phyloP scores from a whole-genome alignment of 1,284 basidiomycete species.

The Naganishia cerealis region DNA sequence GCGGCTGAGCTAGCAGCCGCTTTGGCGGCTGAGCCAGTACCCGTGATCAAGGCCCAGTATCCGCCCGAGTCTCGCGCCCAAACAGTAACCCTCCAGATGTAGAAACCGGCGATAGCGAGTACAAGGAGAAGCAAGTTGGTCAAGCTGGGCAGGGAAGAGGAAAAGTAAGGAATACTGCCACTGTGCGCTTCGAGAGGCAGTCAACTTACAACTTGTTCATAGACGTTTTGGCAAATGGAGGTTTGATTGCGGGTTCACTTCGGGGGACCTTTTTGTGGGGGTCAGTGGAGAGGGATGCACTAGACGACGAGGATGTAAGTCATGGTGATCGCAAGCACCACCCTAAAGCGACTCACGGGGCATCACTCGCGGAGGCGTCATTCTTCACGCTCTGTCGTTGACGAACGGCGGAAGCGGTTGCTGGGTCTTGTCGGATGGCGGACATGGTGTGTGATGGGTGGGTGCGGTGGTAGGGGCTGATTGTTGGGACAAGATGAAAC shows the following conservation, averaged over 20 bases:
- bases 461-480: no score
- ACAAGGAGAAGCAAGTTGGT: conserved; percentile 48
- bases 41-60: conserved; percentile 53
- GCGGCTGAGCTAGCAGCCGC: conserved; percentile 33
- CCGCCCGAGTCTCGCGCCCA: conserved; percentile 52
- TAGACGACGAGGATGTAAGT: not conserved
- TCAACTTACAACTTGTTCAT: conserved; percentile 51
- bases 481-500: not conserved
- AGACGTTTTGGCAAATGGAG: conserved; percentile 49
- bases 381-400: conserved; percentile 24
- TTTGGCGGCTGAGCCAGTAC: conserved; percentile 38
- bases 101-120: conserved; percentile 46
- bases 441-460: not conserved
- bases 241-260: conserved; percentile 50
- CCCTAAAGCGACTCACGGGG: conserved; percentile 22
- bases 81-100: conserved; percentile 49
- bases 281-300: conserved; percentile 44
- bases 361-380: conserved; percentile 15
- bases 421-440: not conserved
- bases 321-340: not conserved
- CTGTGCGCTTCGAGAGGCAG: not conserved
- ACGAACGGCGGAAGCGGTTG: conserved; percentile 13
- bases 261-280: conserved; percentile 44
- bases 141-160: conserved; percentile 39
- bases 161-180: not conserved